A percentile compares a stretch with the other conserved stretches of the same genome.
These are phyloP conservation scores for Jaltomata sinuosa DNA, from an alignment of 257 asterid genomes.

Conservation along the genomic window DNA sequence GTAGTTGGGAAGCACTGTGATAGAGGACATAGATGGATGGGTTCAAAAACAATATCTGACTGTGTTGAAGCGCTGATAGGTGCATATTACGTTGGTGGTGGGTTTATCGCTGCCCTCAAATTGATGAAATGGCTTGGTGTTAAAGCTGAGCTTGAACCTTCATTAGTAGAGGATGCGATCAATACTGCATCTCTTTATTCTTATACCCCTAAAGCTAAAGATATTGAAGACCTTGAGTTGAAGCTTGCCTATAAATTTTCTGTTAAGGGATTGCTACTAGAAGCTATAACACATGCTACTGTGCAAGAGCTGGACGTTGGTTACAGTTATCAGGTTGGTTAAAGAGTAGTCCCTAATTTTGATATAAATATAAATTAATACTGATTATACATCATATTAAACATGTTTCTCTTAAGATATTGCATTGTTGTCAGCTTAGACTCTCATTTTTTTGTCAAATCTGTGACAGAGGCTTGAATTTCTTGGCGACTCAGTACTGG, in stretches of 20 bases:
- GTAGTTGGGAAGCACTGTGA: slow-evolving; percentile 75
- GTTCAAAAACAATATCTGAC: slow-evolving; percentile 81
- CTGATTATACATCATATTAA: background rate
- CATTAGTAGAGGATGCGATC: slow-evolving; percentile 53
- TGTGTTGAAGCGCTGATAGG: slow-evolving; percentile 95
- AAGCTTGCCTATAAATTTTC: slow-evolving; percentile 57
- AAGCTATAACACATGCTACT: slow-evolving; percentile 79
- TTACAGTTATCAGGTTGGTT: slow-evolving; percentile 54
- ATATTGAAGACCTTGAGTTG: slow-evolving; percentile 45
- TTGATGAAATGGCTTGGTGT: slow-evolving; percentile 90
- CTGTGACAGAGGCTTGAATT: slow-evolving; percentile 81
- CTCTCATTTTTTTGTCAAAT: slow-evolving; percentile 7
- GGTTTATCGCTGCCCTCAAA: slow-evolving; percentile 54
- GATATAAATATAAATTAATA: background rate
- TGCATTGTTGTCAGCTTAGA: background rate
- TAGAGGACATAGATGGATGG: slow-evolving; percentile 89
- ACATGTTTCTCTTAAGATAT: background rate
- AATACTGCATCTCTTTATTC: slow-evolving; percentile 50
- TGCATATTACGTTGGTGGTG: slow-evolving; percentile 87
- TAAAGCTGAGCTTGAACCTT: slow-evolving; percentile 42
- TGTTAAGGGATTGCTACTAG: slow-evolving; percentile 75
- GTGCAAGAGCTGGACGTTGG: slow-evolving; percentile 30
- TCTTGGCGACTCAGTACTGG: slow-evolving; percentile 95
- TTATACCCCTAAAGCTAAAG: slow-evolving; percentile 43
- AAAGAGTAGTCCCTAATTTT: background rate